A percentile compares a stretch with the other conserved stretches of the same genome.
These are phyloP conservation scores for Cladorrhinum sp. DNA, from an alignment of 2,329 filamentous ascomycete genomes.

Conservation along the genomic window DNA sequence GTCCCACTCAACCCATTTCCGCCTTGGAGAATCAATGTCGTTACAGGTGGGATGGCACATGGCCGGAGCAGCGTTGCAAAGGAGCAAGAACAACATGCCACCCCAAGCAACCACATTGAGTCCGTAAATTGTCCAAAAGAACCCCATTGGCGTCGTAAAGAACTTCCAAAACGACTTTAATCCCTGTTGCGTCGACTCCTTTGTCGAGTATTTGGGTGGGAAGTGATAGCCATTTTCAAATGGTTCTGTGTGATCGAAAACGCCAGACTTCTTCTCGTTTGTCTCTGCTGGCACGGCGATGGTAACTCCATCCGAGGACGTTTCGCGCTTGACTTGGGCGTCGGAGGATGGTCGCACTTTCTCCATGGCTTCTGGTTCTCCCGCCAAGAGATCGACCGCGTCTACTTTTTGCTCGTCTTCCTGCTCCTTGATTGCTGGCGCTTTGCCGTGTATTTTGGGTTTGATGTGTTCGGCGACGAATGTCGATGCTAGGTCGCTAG, in stretches of 20 bases:
- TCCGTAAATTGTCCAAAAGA: slow-evolving; percentile 74
- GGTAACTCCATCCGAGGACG: slow-evolving; percentile 27
- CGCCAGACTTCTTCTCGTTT: slow-evolving; percentile 17
- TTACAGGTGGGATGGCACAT: slow-evolving; percentile 72
- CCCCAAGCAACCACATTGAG: slow-evolving; percentile 86
- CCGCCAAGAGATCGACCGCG: not conserved
- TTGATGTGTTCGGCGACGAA: slow-evolving; percentile 27
- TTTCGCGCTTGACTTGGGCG: slow-evolving; percentile 16
- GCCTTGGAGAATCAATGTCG: slow-evolving; percentile 70
- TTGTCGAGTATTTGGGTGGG: slow-evolving; percentile 58
- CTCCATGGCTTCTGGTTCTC: not conserved
- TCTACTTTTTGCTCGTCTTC: not conserved
- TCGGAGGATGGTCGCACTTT: not conserved
- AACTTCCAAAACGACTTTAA: slow-evolving; percentile 67
- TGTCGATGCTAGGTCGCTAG: slow-evolving; percentile 44
- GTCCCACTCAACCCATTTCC: slow-evolving; percentile 81
- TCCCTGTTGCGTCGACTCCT: slow-evolving; percentile 56
- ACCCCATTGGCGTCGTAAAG: slow-evolving; percentile 70
- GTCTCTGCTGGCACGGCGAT: slow-evolving; percentile 18
- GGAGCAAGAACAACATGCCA: slow-evolving; percentile 82
- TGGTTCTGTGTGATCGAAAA: slow-evolving; percentile 34
- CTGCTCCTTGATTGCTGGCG: not conserved
- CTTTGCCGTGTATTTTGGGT: slow-evolving; percentile 3
- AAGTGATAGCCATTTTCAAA: slow-evolving; percentile 66
- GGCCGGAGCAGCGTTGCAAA: slow-evolving; percentile 69